These are phyloP conservation scores for Blastocystis sp. DNA, from an alignment of 352 stramenopile species.

Conservation along the genomic window DNA sequence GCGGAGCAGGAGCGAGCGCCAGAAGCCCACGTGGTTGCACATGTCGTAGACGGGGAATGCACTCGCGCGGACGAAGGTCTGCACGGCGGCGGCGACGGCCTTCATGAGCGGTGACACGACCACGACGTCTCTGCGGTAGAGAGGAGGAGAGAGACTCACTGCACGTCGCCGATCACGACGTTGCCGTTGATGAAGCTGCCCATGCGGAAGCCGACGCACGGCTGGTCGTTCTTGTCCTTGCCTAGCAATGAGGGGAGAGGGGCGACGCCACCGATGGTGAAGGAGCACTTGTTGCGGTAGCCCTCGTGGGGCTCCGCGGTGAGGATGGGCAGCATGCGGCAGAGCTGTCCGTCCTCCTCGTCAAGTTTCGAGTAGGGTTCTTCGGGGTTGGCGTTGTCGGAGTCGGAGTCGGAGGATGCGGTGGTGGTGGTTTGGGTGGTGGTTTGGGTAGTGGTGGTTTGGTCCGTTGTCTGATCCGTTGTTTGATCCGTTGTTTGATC, in stretches of 20 bases:
- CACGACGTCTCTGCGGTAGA: neutral
- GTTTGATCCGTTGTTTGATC: neutral
- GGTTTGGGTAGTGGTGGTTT: neutral
- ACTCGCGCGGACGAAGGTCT: constrained; percentile 2
- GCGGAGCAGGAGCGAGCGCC: constrained; percentile 28
- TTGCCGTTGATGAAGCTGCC: constrained; percentile 54
- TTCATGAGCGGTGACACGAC: constrained; percentile 50
- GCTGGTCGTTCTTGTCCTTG: neutral
- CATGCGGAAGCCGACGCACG: constrained; percentile 55
- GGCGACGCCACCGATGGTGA: constrained; percentile 13
- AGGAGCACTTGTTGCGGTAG: constrained; percentile 53
- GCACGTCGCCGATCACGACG: constrained; percentile 3
- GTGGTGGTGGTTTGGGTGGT: too few species aligned
- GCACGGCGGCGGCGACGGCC: neutral
- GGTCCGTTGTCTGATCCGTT: neutral
- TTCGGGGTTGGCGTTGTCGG: neutral
- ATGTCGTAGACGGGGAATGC: constrained; percentile 19
- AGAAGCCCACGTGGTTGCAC: constrained; percentile 48
- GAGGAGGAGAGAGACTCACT: neutral
- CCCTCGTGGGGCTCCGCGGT: neutral
- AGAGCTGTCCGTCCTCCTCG: constrained; percentile 40
- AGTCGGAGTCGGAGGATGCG: too few species aligned
- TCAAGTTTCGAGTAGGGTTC: neutral
- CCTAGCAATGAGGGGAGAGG: neutral
- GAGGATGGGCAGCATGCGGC: constrained; percentile 33